Evolutionary conservation across 495 filamentous ascomycete species (phyloP).

Genomic region (Symbiotaphrina buchneri): DNA sequence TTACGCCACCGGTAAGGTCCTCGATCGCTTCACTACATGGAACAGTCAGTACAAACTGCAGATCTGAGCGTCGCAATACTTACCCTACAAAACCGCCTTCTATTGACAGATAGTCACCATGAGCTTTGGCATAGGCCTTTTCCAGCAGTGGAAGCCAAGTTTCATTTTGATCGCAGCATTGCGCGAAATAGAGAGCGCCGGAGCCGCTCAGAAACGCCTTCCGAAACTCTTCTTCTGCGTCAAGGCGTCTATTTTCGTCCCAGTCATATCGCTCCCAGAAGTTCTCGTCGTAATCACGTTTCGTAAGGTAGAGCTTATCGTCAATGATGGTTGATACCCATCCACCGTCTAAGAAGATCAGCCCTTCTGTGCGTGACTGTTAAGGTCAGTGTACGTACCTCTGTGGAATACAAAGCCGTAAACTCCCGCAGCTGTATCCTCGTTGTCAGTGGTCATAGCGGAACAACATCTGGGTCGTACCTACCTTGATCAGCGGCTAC

Average conservation of each 20-base stretch:
- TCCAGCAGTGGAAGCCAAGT: slow-evolving; percentile 89
- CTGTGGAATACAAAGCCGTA: slow-evolving; percentile 91
- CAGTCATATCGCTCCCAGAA: slow-evolving; percentile 42
- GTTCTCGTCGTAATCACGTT: slow-evolving; percentile 60
- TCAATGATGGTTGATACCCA: slow-evolving; percentile 87
- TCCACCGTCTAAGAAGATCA: slow-evolving; percentile 41
- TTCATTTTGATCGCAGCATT: slow-evolving; percentile 68
- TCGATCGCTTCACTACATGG: slow-evolving; percentile 56
- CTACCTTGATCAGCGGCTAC: slow-evolving; percentile 49
- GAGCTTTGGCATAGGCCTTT: slow-evolving; percentile 92
- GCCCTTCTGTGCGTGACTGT: not conserved
- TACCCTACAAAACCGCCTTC: slow-evolving; percentile 65
- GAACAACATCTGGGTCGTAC: not conserved
- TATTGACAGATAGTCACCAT: slow-evolving; percentile 67
- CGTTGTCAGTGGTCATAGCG: not conserved
- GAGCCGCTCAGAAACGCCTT: slow-evolving; percentile 55
- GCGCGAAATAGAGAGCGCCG: slow-evolving; percentile 64
- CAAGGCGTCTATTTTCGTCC: slow-evolving; percentile 44
- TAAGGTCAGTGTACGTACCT: slow-evolving; percentile 21
- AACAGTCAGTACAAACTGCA: not conserved
- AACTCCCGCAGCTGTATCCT: slow-evolving; percentile 36
- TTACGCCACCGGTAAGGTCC: slow-evolving; percentile 83
- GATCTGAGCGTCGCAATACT: slow-evolving; percentile 2
- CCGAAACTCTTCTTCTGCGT: slow-evolving; percentile 60
- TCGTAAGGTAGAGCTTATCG: slow-evolving; percentile 60